Base-by-base conservation (phyloP, 306 rosid species). In the Quercus agrifolia region DNA sequence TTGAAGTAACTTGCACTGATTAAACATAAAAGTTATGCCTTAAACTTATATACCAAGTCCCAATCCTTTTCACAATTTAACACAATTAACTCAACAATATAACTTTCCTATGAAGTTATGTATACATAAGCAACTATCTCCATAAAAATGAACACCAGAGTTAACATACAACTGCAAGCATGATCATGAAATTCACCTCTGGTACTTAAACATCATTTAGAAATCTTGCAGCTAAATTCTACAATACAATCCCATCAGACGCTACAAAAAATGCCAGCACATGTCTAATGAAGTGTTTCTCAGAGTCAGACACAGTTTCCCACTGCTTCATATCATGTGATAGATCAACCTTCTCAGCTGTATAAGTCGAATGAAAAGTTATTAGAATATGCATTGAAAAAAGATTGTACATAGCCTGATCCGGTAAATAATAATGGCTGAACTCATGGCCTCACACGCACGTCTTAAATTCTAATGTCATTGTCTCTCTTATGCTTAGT, bases 271-370 rank as follows among this genome's bases (percentile, higher is more conserved):
- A 94, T 46, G 98, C 96, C 44, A 92, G 88, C 67, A 92, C 88
- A 56, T 89, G 96, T 58, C 89, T 82, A 71, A 94, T 78, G 83
- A 94, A 92, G 89, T 90, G 92, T 87, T 85, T 94, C 86, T 92
- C 98, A 3, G 97, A 89, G 82, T 86, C 81, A 12, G 96, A 78
- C 84, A 94, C 64, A 57, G 85, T 77, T 18, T 86, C 86, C 97
- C 96, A 94, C 67, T 92, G 97, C 44, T 82, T 88, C 55, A 89
- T 69, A 56, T 94, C 98, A 73, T 67, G 75, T n/a, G 96, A 87
- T 70, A 94, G 97, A 82, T 92, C 97, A 79, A 92, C 98, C 86
- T 94, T 96, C 87, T 94, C 98, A 55, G 97, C 97, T 92, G 91
- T 52, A 7, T 1, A 75, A 85, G 78, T 38, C 76, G 35, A 87